Percentiles rank a stretch among this genome's conserved stretches.
phyloP scores from a whole-genome alignment of 2,329 filamentous ascomycete species.

The Dothistroma septosporum region DNA sequence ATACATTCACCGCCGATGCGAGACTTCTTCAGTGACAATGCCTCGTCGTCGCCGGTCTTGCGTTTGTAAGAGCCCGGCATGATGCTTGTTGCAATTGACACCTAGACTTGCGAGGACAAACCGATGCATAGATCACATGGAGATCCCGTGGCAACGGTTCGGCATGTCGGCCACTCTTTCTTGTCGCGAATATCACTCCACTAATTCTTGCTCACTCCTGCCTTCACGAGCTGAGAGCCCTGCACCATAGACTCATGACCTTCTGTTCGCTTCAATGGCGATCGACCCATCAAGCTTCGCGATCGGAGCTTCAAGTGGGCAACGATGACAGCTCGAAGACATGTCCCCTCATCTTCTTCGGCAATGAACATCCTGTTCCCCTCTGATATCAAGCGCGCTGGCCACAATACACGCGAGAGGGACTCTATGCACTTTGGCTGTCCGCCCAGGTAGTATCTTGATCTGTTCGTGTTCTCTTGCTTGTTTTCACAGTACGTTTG shows the following conservation, averaged over 20 bases:
- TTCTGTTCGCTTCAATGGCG: not conserved
- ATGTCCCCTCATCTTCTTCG: not conserved
- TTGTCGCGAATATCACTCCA: not conserved
- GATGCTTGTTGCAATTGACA: not conserved
- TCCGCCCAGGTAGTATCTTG: not conserved
- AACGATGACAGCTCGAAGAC: constrained; percentile 1
- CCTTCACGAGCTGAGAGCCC: not conserved
- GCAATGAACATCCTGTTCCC: not conserved
- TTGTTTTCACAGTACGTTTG: not conserved
- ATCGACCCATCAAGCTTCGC: not conserved
- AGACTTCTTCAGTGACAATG: constrained; percentile 10
- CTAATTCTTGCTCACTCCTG: not conserved
- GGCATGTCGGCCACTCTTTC: not conserved
- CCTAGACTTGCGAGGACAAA: not conserved
- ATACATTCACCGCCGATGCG: not conserved
- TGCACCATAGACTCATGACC: not conserved
- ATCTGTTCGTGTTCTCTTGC: not conserved
- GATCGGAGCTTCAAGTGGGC: not conserved
- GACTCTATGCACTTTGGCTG: not conserved
- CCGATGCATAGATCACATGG: not conserved
- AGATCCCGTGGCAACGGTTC: not conserved
- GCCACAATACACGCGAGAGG: too few relatives aligned
- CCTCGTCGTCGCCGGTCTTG: constrained; percentile 9
- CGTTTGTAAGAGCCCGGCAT: constrained; percentile 17
- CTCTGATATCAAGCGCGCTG: not conserved